Percentiles rank a stretch among this genome's conserved stretches.
Conservation (phyloP, 805 yeast genomes). For the Hanseniaspora taiwanica region DNA sequence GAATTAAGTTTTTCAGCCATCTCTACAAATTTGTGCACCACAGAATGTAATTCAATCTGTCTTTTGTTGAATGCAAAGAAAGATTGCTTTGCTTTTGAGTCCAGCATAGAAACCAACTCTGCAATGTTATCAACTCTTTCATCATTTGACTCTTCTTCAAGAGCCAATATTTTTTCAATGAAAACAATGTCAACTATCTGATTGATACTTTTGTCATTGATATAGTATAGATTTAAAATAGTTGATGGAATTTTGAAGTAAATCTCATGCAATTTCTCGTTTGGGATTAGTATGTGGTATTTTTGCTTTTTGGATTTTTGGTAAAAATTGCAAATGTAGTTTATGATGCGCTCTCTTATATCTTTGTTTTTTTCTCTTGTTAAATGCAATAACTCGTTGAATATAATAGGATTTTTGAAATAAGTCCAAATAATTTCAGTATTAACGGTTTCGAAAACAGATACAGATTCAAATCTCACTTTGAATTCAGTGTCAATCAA, state of each 20-base stretch:
- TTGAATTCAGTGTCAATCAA: conserved; percentile 63
- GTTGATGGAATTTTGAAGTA: conserved; percentile 44
- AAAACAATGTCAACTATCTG: conserved; percentile 48
- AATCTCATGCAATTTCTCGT: conserved; percentile 18
- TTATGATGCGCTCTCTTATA: conserved; percentile 49
- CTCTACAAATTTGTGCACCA: conserved; percentile 34
- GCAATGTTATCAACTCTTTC: conserved; percentile 43
- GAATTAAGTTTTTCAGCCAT: conserved; percentile 27
- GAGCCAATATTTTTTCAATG: conserved; percentile 49
- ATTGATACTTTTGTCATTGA: conserved; percentile 57
- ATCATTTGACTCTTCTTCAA: conserved; percentile 28
- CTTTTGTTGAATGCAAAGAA: conserved; percentile 58
- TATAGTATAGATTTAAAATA: conserved; percentile 52
- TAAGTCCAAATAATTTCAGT: conserved; percentile 33
- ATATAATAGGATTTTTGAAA: conserved; percentile 33
- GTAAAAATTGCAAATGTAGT: conserved; percentile 41
- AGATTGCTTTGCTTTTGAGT: conserved; percentile 46
- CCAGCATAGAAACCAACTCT: conserved; percentile 33
- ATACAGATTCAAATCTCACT: conserved; percentile 53
- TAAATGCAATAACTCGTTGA: conserved; percentile 45
- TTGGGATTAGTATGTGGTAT: conserved; percentile 9
- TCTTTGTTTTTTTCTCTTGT: conserved; percentile 57
- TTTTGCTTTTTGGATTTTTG: conserved; percentile 29
- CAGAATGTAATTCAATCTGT: conserved; percentile 48
- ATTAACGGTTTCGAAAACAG: conserved; percentile 35